Percentiles rank a stretch among this genome's conserved stretches.
These are phyloP conservation scores for Solanum hybrid DNA, from an alignment of 305 asterid species.

Conservation along the genomic window DNA sequence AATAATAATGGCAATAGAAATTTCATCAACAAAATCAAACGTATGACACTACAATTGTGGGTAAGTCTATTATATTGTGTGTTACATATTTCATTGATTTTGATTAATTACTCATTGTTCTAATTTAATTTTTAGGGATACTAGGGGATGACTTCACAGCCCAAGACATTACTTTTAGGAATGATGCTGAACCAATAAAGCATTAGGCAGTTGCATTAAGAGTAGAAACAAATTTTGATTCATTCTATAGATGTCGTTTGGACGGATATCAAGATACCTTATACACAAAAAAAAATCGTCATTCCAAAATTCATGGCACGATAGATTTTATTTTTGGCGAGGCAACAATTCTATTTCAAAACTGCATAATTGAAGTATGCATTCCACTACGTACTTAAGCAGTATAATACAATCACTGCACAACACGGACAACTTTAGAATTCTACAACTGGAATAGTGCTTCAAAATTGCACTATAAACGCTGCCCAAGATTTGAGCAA, in stretches of 20 bases:
- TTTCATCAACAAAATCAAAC: not conserved
- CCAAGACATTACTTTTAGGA: not conserved
- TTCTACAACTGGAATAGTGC: not conserved
- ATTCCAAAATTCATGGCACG: no score
- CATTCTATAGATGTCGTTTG: not conserved
- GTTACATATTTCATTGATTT: not conserved
- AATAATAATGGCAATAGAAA: not conserved
- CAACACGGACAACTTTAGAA: not conserved
- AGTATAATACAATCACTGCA: not conserved
- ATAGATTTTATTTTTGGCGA: no score
- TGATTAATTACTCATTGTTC: not conserved
- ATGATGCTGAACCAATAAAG: not conserved
- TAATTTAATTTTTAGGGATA: no score
- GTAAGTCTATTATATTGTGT: not conserved
- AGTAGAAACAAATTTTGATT: not conserved
- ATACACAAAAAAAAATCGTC: no score
- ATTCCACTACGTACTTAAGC: not conserved
- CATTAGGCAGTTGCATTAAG: not conserved
- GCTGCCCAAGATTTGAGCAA: not conserved
- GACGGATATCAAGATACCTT: not conserved
- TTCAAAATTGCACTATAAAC: not conserved
- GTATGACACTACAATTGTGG: not conserved
- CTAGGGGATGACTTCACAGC: not conserved
- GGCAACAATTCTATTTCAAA: no score
- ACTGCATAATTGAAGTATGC: not conserved